Evolutionary conservation across 73 alveolate genomes (phyloP).

Genomic region (Blepharisma japonicum): DNA sequence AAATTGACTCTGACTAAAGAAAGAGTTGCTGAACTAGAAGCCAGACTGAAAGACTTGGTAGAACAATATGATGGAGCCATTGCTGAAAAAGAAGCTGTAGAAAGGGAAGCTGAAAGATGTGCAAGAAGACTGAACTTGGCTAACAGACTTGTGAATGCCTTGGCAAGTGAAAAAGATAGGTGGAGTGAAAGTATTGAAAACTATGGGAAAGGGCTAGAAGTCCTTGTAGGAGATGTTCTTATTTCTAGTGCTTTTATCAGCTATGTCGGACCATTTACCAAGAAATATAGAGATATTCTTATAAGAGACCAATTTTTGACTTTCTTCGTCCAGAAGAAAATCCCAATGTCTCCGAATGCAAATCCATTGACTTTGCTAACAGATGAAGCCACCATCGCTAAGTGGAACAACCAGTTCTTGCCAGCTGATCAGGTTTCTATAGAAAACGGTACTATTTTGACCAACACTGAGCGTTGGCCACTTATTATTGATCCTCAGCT

Average conservation of each 20-base stretch:
- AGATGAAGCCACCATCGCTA: conserved; percentile 98
- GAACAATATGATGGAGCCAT: conserved; percentile 96
- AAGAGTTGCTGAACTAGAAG: conserved; percentile 84
- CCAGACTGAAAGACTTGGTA: conserved; percentile 79
- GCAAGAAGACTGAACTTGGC: conserved; percentile 96
- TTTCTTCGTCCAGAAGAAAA: conserved; percentile 88
- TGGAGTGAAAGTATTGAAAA: conserved; percentile 87
- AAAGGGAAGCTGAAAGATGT: conserved; percentile 95
- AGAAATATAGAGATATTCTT: conserved; percentile 93
- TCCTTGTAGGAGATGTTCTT: conserved; percentile 97
- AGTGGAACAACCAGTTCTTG: conserved; percentile 97
- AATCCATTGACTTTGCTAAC: conserved; percentile 95
- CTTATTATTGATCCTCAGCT: conserved; percentile 98
- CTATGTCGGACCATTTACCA: conserved; percentile 99
- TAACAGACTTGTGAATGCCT: conserved; percentile 92
- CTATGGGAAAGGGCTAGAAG: conserved; percentile 76
- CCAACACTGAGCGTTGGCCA: conserved; percentile 98
- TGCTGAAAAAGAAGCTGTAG: conserved; percentile 99
- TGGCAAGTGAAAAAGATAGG: conserved; percentile 96
- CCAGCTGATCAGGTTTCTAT: conserved; percentile 99
- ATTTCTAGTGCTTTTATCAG: conserved; percentile 98
- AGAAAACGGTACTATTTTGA: conserved; percentile 96
- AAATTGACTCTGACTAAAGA: conserved; percentile 91
- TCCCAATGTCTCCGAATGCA: conserved; percentile 96
- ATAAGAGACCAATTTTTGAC: conserved; percentile 88